Base-by-base conservation (phyloP, 1,139 yeast species). In the Nadsonia starkeyi-henricii region DNA sequence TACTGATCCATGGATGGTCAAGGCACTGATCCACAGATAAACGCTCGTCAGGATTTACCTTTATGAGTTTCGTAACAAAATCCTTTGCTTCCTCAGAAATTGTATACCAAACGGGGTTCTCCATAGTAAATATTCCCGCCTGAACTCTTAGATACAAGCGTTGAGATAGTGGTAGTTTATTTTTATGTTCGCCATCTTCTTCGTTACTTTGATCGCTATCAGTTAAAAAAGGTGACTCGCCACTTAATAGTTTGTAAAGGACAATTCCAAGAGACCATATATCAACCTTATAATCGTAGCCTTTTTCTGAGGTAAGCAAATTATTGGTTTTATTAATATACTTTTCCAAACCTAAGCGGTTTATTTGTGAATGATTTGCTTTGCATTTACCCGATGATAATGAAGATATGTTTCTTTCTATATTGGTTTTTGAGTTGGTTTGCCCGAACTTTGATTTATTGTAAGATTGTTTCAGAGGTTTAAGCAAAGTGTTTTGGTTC, bases 221-320 rank as follows among this genome's bases (percentile, higher is more conserved):
- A 62, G 88, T 33, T 15, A 33, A 96, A 64, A 91, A 91, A 0
- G 98, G 75, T 0, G 98, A 96, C 46, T 74, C 73, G 0, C 97
- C 97, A 1, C 83, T 89, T 2, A 91, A 67, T 50, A 91, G 75
- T 62, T 91, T 98, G 60, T 83, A 91, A 52, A 89, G 75, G 43
- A 91, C 65, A 1, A 91, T 79, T 0, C 98, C 98, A 49, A 91
- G 68, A 0, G 97, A 86, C 98, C 98, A 91, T 12, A 83, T 74
- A 62, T 91, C 98, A 0, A 86, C 96, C 45, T 73, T 71, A 50
- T 72, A 74, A 58, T 85, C 93, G 59, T 89, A 94, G 33, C 79
- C 83, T 57, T 76, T 78, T 2, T 84, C 80, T 55, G 83, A 93
- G n/a, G 89, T 85, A 85, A 91, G 82, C 66, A 33, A 13, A 4